Evolutionary conservation across 306 rosid species (phyloP).

Genomic region (Aeschynomene evenia): DNA sequence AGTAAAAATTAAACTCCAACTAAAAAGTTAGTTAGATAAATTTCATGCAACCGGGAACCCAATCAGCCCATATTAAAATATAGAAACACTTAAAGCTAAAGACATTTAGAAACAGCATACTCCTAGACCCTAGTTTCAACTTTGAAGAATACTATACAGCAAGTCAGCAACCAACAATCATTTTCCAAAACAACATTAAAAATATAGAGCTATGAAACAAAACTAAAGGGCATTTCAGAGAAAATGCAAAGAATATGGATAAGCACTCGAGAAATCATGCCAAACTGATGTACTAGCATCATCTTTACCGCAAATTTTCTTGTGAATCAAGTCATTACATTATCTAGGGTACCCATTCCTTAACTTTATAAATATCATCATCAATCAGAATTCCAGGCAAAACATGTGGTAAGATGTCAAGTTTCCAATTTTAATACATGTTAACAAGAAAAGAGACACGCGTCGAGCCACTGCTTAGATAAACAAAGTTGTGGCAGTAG

Average conservation of each 20-base stretch:
- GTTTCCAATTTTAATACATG: not conserved
- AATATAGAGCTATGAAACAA: not conserved
- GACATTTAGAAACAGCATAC: not conserved
- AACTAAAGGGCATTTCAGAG: not conserved
- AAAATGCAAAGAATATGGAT: constrained; percentile 1
- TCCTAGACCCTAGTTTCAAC: not conserved
- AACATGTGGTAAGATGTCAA: not conserved
- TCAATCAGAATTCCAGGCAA: constrained; percentile 10
- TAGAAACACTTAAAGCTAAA: not conserved
- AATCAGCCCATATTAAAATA: not conserved
- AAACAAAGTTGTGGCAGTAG: constrained; percentile 16
- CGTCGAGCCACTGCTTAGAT: not conserved
- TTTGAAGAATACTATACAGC: not conserved
- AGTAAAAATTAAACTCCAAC: not conserved
- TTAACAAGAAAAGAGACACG: not conserved
- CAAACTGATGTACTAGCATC: not conserved
- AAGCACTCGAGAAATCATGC: not conserved
- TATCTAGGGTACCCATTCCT: constrained; percentile 7
- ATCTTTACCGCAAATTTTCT: not conserved
- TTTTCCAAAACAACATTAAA: not conserved
- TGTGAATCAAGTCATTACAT: not conserved
- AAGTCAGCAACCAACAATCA: not conserved
- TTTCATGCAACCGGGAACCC: not conserved
- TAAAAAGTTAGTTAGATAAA: not conserved
- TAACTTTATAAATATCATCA: not conserved